These are phyloP conservation scores for Naegleria gruberi DNA, from an alignment of 208 protist genomes.

Conservation along the genomic window DNA sequence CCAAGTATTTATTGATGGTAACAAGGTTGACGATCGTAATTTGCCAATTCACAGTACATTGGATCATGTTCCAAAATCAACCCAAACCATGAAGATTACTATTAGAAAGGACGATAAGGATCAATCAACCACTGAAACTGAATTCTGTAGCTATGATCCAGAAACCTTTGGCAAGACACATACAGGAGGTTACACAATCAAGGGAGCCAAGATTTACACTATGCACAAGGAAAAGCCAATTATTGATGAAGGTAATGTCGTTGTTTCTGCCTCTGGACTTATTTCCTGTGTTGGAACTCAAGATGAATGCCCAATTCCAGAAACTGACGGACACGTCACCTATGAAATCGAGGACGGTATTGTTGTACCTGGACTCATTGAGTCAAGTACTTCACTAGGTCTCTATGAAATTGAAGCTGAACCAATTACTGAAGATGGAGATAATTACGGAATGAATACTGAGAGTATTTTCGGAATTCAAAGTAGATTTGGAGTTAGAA, in stretches of 20 bases:
- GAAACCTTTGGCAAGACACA: neutral
- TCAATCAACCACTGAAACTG: neutral
- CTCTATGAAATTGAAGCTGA: constrained; percentile 27
- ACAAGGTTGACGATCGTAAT: neutral
- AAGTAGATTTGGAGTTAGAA: neutral
- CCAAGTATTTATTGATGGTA: constrained; percentile 32
- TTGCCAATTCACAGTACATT: neutral
- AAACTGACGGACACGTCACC: neutral
- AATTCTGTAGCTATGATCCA: neutral
- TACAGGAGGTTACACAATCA: constrained; percentile 16
- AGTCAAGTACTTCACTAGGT: neutral
- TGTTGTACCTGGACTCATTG: constrained; percentile 29
- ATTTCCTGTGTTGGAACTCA: constrained; percentile 26
- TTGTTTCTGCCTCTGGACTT: constrained; percentile 17
- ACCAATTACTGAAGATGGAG: constrained; percentile 3
- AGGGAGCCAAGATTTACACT: constrained; percentile 24
- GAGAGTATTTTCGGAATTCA: neutral
- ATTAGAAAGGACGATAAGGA: neutral
- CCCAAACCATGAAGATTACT: neutral
- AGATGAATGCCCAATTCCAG: neutral
- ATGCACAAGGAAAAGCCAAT: neutral
- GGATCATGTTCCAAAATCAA: neutral
- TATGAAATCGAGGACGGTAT: neutral
- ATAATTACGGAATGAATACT: neutral
- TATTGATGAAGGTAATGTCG: neutral